Conservation (phyloP, 78 protist species). For the Dictyostelium firmibasis region DNA sequence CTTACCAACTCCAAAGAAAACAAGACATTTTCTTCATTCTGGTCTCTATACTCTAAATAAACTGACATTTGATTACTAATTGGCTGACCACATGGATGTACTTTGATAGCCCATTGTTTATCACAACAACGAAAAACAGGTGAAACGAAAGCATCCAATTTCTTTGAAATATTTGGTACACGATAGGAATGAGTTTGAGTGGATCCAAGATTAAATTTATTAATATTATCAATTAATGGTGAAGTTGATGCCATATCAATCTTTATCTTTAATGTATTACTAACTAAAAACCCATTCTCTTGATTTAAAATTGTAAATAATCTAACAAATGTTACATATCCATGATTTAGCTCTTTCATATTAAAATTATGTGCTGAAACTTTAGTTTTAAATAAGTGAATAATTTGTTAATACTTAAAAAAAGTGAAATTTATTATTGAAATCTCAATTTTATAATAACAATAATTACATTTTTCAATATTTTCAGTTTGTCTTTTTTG, state of each 20-base stretch:
- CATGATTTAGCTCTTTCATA: conserved; percentile 16
- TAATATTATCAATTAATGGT: not conserved
- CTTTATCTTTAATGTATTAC: not conserved
- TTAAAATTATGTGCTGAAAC: conserved; percentile 10
- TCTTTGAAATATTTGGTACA: not conserved
- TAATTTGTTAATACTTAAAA: not conserved
- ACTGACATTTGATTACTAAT: not conserved
- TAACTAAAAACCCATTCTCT: not conserved
- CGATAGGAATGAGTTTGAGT: not conserved
- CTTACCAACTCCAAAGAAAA: not conserved
- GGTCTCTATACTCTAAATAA: not conserved
- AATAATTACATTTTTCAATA: not conserved
- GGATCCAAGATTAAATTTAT: not conserved
- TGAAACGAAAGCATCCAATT: not conserved
- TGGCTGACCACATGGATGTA: conserved; percentile 18
- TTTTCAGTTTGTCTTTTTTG: not conserved
- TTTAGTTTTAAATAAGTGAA: not conserved
- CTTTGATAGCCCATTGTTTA: not conserved
- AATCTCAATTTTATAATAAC: no score
- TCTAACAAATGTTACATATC: conserved; percentile 15
- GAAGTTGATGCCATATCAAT: conserved; percentile 10
- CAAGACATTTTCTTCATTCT: not conserved
- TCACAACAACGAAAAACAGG: not conserved
- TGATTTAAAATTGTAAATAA: conserved; percentile 9
- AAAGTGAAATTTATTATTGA: no score